Percentiles rank a stretch among this genome's conserved stretches.
These are phyloP conservation scores for Podaxis mareebaensis DNA, from an alignment of 768 basidiomycete genomes.

Conservation along the genomic window DNA sequence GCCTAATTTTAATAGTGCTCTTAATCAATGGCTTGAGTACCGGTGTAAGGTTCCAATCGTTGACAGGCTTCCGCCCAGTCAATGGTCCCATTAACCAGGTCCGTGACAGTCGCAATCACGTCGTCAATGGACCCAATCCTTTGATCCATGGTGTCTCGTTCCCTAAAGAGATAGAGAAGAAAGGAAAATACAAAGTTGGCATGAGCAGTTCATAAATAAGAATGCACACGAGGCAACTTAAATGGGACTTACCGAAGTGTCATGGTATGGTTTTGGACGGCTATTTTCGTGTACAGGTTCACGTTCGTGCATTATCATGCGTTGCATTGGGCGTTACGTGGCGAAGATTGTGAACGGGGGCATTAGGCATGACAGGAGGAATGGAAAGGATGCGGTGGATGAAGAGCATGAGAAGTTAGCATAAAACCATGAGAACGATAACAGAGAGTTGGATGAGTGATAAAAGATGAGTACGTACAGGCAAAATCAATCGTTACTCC, in stretches of 20 bases:
- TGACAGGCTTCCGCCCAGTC: slow-evolving; percentile 78
- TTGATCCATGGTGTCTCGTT: slow-evolving; percentile 94
- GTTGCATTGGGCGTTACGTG: not conserved
- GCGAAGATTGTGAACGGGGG: not conserved
- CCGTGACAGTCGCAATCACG: slow-evolving; percentile 78
- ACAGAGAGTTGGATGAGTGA: not conserved
- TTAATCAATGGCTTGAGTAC: slow-evolving; percentile 80
- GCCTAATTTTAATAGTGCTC: not conserved
- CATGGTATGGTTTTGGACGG: slow-evolving; percentile 89
- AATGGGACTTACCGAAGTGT: slow-evolving; percentile 75
- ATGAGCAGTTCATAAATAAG: slow-evolving; percentile 5
- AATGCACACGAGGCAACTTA: slow-evolving; percentile 11
- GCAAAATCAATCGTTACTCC: slow-evolving; percentile 97
- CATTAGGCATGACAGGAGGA: not conserved
- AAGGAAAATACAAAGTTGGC: not conserved
- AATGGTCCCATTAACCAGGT: slow-evolving; percentile 73
- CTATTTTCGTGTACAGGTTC: slow-evolving; percentile 39
- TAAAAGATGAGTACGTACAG: slow-evolving; percentile 35
- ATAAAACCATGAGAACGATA: not conserved
- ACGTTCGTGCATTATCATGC: not conserved
- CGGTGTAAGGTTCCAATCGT: slow-evolving; percentile 78
- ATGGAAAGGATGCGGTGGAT: not conserved
- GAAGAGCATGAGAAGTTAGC: not conserved
- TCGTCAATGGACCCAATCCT: slow-evolving; percentile 89
- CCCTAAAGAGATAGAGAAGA: slow-evolving; percentile 45